phyloP scores from a whole-genome alignment of 768 basidiomycete genomes.

The Russula virescens region DNA sequence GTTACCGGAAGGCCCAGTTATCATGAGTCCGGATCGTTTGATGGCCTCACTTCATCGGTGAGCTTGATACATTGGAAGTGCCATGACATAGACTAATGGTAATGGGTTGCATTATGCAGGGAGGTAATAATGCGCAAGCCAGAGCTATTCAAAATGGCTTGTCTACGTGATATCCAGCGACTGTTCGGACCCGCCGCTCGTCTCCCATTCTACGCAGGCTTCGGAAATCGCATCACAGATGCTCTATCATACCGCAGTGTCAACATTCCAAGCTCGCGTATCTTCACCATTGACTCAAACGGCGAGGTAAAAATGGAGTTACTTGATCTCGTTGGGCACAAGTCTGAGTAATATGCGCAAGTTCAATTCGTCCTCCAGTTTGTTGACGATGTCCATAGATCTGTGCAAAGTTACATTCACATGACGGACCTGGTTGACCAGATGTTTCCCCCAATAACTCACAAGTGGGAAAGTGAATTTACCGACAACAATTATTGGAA shows the following conservation, averaged over 20 bases:
- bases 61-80: conserved; percentile 25
- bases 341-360: conserved; percentile 67
- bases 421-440: conserved; percentile 99
- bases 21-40: conserved; percentile 96
- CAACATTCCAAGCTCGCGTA: conserved; percentile 86
- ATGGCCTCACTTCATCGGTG: conserved; percentile 94
- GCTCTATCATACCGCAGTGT: conserved; percentile 97
- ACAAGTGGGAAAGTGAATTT: conserved; percentile 82
- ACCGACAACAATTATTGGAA: conserved; percentile 99
- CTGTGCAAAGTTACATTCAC: conserved; percentile 73
- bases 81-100: not conserved
- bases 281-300: conserved; percentile 93
- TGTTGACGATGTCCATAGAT: conserved; percentile 2
- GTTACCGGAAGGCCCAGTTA: conserved; percentile 95
- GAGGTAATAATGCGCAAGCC: conserved; percentile 99
- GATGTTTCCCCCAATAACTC: conserved; percentile 95
- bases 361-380: not conserved
- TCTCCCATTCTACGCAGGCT: conserved; percentile 93
- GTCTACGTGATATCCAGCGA: conserved; percentile 88
- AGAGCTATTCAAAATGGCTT: conserved; percentile 99
- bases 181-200: conserved; percentile 69
- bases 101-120: conserved; percentile 35
- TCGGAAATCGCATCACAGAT: conserved; percentile 97
- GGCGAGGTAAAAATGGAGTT: conserved; percentile 98
- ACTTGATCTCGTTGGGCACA: conserved; percentile 93